A percentile compares a stretch with the other conserved stretches of the same genome.
These are phyloP conservation scores for Tephrocybe rancida DNA, from an alignment of 768 basidiomycete genomes.

Conservation along the genomic window DNA sequence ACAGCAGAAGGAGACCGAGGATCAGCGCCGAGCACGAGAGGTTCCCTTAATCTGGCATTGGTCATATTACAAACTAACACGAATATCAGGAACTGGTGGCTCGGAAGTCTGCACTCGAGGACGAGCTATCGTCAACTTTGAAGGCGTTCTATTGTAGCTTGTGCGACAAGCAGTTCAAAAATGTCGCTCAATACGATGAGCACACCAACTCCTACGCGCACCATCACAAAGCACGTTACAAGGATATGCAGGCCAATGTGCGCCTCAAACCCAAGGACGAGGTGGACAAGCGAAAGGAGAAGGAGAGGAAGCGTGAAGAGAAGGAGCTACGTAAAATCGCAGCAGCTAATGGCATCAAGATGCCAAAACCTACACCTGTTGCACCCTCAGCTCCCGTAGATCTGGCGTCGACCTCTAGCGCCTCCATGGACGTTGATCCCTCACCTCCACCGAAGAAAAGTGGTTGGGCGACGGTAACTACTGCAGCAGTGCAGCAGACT, in stretches of 20 bases:
- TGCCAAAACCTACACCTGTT: conserved; percentile 43
- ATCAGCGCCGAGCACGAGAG: conserved; percentile 74
- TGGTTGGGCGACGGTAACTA: conserved; percentile 50
- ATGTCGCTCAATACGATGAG: conserved; percentile 85
- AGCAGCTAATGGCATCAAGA: conserved; percentile 77
- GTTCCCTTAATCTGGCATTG: conserved; percentile 33
- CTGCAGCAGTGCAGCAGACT: conserved; percentile 18
- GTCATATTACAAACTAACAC: conserved; percentile 6
- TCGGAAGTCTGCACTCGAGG: conserved; percentile 63
- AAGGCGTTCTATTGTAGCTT: conserved; percentile 79
- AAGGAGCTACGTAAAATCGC: conserved; percentile 85
- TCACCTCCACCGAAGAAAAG: conserved; percentile 37
- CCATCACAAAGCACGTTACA: conserved; percentile 81
- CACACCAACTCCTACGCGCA: conserved; percentile 90
- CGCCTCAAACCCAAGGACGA: conserved; percentile 70
- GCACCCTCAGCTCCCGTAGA: conserved; percentile 18
- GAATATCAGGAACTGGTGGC: conserved; percentile 58
- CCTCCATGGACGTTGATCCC: conserved; percentile 27
- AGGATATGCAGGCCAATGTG: conserved; percentile 78
- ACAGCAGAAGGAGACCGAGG: conserved; percentile 77
- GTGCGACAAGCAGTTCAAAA: conserved; percentile 89
- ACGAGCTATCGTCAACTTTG: conserved; percentile 69
- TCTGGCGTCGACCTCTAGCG: conserved; percentile 23
- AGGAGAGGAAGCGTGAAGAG: conserved; percentile 84
- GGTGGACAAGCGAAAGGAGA: conserved; percentile 76